These are phyloP conservation scores for Candida nitratophila DNA, from an alignment of 805 yeast species.

Conservation along the genomic window DNA sequence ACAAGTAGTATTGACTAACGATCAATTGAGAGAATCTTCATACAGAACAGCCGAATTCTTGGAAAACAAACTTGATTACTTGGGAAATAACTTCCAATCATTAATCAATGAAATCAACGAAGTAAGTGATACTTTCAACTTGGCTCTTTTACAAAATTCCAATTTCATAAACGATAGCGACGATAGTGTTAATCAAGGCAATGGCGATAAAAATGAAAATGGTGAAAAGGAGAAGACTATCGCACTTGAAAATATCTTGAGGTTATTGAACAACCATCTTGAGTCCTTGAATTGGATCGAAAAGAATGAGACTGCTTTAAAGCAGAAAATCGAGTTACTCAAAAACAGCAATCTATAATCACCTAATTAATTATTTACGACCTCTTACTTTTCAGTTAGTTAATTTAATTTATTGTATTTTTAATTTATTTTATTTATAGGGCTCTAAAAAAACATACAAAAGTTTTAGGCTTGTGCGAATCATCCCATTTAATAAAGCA, in stretches of 20 bases:
- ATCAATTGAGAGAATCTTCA: constrained; percentile 84
- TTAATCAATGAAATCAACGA: constrained; percentile 77
- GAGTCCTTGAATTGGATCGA: constrained; percentile 88
- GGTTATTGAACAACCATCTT: constrained; percentile 78
- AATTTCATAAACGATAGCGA: constrained; percentile 2
- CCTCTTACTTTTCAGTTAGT: neutral
- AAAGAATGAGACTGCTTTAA: constrained; percentile 58
- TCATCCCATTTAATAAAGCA: no score
- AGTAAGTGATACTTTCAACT: constrained; percentile 74
- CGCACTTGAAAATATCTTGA: constrained; percentile 63
- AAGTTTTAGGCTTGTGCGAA: no score
- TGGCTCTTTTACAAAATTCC: constrained; percentile 34
- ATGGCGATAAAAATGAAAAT: constrained; percentile 19
- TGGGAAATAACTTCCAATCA: constrained; percentile 71
- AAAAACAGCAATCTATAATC: constrained; percentile 6
- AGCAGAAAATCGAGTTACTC: constrained; percentile 50
- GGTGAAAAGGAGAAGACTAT: constrained; percentile 21
- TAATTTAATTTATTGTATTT: no score
- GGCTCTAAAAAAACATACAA: no score
- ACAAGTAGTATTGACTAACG: constrained; percentile 45
- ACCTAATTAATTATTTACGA: constrained; percentile 1
- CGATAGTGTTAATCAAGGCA: constrained; percentile 5
- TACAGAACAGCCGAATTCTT: constrained; percentile 80
- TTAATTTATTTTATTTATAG: no score
- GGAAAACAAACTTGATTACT: constrained; percentile 69